Evolutionary conservation across 257 asterid genomes (phyloP).

Genomic region (Solanum chilense): DNA sequence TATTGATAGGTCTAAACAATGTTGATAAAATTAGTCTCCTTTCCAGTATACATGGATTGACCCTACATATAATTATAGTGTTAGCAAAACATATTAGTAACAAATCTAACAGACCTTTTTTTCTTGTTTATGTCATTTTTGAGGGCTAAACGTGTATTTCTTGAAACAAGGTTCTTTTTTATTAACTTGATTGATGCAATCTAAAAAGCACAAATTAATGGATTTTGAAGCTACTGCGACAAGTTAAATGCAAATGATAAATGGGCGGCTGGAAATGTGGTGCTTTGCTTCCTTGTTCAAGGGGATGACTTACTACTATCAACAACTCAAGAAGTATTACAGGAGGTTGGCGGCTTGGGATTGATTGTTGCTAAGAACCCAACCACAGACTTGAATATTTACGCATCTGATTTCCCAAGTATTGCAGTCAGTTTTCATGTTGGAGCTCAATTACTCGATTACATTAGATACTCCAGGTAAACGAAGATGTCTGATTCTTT

Average conservation of each 20-base stretch:
- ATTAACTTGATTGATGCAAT: neutral
- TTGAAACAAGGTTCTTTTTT: neutral
- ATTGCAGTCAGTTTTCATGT: constrained; percentile 7
- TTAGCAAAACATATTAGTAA: no score
- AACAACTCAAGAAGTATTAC: neutral
- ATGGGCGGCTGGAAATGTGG: constrained; percentile 22
- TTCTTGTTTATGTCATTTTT: neutral
- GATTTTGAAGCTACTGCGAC: constrained; percentile 17
- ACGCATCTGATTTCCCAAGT: neutral
- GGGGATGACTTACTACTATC: neutral
- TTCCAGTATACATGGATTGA: no score
- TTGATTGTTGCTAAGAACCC: constrained; percentile 17
- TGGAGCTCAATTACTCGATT: constrained; percentile 20
- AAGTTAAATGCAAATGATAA: constrained; percentile 8
- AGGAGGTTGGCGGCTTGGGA: constrained; percentile 20
- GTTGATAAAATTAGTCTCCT: no score
- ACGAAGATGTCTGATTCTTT: neutral
- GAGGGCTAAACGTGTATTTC: neutral
- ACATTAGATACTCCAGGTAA: constrained; percentile 21
- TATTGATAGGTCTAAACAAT: constrained; percentile 23
- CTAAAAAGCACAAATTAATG: neutral
- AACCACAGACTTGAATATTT: neutral
- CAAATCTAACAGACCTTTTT: neutral
- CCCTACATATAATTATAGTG: no score
- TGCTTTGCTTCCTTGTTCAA: constrained; percentile 15